phyloP scores from a whole-genome alignment of 169 alveolate genomes.

The Cryptosporidium sp. region DNA sequence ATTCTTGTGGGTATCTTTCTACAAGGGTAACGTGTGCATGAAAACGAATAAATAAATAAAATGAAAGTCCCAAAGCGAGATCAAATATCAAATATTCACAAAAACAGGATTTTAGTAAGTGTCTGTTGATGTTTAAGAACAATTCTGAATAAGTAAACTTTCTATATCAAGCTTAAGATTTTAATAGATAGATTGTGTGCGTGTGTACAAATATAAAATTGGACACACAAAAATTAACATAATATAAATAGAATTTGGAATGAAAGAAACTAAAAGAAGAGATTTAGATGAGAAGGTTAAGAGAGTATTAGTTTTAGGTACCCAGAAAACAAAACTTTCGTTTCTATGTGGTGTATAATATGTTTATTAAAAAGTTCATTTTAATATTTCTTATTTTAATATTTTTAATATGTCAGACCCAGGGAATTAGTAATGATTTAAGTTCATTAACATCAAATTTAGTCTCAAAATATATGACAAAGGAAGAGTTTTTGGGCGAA shows the following conservation, averaged over 20 bases:
- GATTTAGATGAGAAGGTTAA: not conserved
- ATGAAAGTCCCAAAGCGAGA: not conserved
- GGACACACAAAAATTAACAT: not conserved
- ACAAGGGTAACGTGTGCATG: slow-evolving; percentile 1
- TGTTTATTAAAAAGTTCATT: not conserved
- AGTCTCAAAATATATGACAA: slow-evolving; percentile 59
- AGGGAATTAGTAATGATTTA: not conserved
- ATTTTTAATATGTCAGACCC: not conserved
- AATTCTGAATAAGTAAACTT: not conserved
- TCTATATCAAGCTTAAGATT: not conserved
- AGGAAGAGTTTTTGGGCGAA: slow-evolving; percentile 55
- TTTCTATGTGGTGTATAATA: slow-evolving; percentile 50
- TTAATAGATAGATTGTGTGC: slow-evolving; percentile 4
- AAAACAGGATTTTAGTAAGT: too few species aligned
- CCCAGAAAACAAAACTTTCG: not conserved
- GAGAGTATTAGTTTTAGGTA: not conserved
- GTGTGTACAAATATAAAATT: not conserved
- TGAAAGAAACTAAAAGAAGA: not conserved
- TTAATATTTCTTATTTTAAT: not conserved
- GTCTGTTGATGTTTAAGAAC: not conserved
- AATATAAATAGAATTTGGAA: not conserved
- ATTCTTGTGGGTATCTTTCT: not conserved
- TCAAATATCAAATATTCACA: not conserved
- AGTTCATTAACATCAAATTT: slow-evolving; percentile 38
- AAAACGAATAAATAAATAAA: not conserved